A percentile compares a stretch with the other conserved stretches of the same genome.
Conservation (phyloP, 2,329 filamentous ascomycete species). For the Gliomastix tumulicola region DNA sequence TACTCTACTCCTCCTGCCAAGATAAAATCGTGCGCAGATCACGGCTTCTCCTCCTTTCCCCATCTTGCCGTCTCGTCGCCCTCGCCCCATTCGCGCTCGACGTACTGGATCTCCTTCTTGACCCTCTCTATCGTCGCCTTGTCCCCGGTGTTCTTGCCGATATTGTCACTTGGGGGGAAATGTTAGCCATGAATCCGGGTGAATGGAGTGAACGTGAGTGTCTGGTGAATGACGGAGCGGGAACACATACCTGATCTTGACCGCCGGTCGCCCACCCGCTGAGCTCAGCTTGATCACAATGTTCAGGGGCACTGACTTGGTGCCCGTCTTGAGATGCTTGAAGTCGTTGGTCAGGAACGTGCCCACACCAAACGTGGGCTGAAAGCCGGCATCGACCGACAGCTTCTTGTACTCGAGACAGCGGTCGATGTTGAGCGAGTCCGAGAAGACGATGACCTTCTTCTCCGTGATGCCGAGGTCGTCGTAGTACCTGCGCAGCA, state of each 20-base stretch:
- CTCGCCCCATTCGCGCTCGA: slow-evolving; percentile 74
- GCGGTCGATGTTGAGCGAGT: slow-evolving; percentile 84
- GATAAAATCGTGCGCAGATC: no score
- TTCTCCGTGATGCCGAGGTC: slow-evolving; percentile 65
- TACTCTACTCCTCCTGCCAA: no score
- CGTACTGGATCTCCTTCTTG: slow-evolving; percentile 79
- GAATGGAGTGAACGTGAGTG: no score
- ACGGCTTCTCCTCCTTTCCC: slow-evolving; percentile 56
- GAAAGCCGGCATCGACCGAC: slow-evolving; percentile 73
- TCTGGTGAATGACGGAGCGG: no score
- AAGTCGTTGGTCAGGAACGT: slow-evolving; percentile 98
- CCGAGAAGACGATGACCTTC: slow-evolving; percentile 92
- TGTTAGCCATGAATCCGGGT: no score
- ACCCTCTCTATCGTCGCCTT: slow-evolving; percentile 70
- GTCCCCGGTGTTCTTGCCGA: slow-evolving; percentile 91
- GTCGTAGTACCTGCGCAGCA: slow-evolving; percentile 78
- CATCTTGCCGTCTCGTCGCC: slow-evolving; percentile 81
- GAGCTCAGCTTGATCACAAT: slow-evolving; percentile 97
- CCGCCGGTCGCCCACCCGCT: slow-evolving; percentile 70
- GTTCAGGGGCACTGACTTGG: slow-evolving; percentile 86
- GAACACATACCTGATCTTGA: slow-evolving; percentile 67
- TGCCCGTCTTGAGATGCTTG: slow-evolving; percentile 58
- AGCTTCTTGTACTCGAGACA: slow-evolving; percentile 86
- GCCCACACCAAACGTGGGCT: slow-evolving; percentile 86
- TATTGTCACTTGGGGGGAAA: slow-evolving; percentile 57